Conservation (phyloP, 352 stramenopile genomes). For the Globisporangium nagaii region DNA sequence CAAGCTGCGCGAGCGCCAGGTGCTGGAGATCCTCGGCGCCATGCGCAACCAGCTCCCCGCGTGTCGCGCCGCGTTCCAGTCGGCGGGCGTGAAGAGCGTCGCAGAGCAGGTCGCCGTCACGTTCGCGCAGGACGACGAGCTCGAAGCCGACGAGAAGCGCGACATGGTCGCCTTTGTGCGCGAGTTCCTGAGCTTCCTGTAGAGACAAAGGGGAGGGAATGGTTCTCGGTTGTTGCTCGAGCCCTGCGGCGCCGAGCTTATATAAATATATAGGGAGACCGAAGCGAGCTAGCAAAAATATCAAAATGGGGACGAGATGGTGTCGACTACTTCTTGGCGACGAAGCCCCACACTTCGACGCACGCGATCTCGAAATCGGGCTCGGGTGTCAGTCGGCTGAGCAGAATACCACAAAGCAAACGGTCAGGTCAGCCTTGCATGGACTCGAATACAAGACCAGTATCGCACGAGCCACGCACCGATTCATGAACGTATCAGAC, state of each 20-base stretch:
- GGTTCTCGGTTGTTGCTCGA: background rate
- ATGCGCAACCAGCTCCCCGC: slow-evolving; percentile 57
- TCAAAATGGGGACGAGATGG: background rate
- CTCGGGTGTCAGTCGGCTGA: slow-evolving; percentile 38
- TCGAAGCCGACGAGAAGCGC: slow-evolving; percentile 50
- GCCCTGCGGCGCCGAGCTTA: too few relatives aligned
- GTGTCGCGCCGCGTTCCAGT: slow-evolving; percentile 36
- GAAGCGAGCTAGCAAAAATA: too few relatives aligned
- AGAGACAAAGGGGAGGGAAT: background rate
- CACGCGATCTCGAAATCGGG: slow-evolving; percentile 48
- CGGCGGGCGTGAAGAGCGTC: slow-evolving; percentile 30
- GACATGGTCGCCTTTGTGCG: slow-evolving; percentile 41
- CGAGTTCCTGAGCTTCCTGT: slow-evolving; percentile 24
- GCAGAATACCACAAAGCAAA: background rate
- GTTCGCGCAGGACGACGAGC: slow-evolving; percentile 21
- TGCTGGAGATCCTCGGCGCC: slow-evolving; percentile 49
- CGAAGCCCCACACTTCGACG: slow-evolving; percentile 71
- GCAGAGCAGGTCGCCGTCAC: slow-evolving; percentile 24
- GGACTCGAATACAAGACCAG: too few relatives aligned
- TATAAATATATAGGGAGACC: slow-evolving; percentile 5
- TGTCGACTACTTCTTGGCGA: slow-evolving; percentile 34
- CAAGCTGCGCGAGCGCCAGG: slow-evolving; percentile 34
- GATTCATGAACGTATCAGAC: slow-evolving; percentile 61
- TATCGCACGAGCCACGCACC: slow-evolving; percentile 8
- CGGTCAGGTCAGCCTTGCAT: background rate